Percentiles rank a stretch among this genome's conserved stretches.
phyloP scores from a whole-genome alignment of 352 stramenopile genomes.

The Phytopythium helicoides region DNA sequence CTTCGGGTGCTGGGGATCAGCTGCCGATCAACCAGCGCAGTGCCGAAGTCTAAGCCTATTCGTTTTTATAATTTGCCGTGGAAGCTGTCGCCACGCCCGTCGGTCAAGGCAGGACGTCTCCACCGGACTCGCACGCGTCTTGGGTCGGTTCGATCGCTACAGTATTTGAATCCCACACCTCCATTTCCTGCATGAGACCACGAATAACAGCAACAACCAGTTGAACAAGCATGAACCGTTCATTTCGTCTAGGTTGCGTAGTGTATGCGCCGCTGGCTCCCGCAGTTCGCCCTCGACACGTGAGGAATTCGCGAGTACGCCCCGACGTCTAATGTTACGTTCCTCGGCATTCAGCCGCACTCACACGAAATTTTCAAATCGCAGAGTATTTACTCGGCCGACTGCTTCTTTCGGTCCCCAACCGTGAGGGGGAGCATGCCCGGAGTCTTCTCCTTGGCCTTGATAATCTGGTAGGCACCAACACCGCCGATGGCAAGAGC shows the following conservation, averaged over 20 bases:
- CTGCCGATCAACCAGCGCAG: constrained; percentile 75
- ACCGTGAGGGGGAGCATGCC: constrained; percentile 50
- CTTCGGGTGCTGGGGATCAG: constrained; percentile 35
- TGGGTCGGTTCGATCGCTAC: constrained; percentile 11
- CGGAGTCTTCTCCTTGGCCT: constrained; percentile 55
- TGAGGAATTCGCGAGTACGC: no score
- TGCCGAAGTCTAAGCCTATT: constrained; percentile 57
- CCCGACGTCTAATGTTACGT: no score
- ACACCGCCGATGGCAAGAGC: constrained; percentile 67
- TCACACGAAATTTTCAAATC: constrained; percentile 10
- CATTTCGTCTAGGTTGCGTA: constrained; percentile 22
- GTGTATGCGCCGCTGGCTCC: constrained; percentile 11
- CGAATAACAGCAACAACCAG: constrained; percentile 6
- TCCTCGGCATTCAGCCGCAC: not conserved
- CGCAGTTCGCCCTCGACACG: no score
- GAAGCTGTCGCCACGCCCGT: not conserved
- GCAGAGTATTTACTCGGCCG: constrained; percentile 17
- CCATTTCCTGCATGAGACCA: constrained; percentile 9
- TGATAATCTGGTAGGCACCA: constrained; percentile 76
- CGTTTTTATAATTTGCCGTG: constrained; percentile 10
- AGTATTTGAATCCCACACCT: constrained; percentile 24
- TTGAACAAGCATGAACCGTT: constrained; percentile 5
- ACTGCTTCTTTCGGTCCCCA: constrained; percentile 14
- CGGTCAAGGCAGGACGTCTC: constrained; percentile 8
- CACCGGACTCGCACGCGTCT: constrained; percentile 1